Evolutionary conservation across 768 basidiomycete species (phyloP).

Genomic region (Termitomyces sp.): DNA sequence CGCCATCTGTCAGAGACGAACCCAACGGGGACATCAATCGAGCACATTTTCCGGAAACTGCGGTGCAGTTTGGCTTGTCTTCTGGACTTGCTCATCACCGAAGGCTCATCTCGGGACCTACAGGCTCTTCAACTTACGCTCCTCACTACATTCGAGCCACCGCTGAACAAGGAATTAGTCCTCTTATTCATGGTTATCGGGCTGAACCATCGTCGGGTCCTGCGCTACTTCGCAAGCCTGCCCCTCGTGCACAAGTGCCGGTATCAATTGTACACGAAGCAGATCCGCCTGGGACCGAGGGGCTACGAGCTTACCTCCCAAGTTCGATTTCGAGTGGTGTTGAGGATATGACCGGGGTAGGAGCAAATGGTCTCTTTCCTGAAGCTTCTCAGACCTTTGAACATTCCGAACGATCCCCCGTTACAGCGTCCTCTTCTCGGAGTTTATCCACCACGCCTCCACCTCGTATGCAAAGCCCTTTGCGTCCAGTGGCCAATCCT

Average conservation of each 20-base stretch:
- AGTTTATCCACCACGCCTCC: conserved; percentile 3
- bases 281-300: conserved; percentile 13
- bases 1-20: conserved; percentile 20
- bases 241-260: conserved; percentile 58
- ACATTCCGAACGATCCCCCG: neutral
- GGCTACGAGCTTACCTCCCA: conserved; percentile 39
- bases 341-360: conserved; percentile 67
- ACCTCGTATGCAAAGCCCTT: conserved; percentile 11
- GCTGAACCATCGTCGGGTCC: conserved; percentile 15
- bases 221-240: conserved; percentile 50
- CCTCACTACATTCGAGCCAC: conserved; percentile 26
- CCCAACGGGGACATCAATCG: conserved; percentile 17
- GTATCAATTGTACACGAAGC: conserved; percentile 49
- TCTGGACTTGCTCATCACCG: conserved; percentile 24
- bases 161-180: conserved; percentile 17
- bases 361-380: conserved; percentile 28
- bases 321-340: conserved; percentile 46
- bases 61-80: conserved; percentile 5
- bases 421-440: conserved; percentile 1
- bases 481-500: conserved; percentile 28
- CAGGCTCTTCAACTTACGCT: neutral
- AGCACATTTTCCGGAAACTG: conserved; percentile 12
- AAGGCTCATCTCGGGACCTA: conserved; percentile 31
- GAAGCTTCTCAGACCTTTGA: conserved; percentile 28
- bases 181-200: conserved; percentile 6